A percentile compares a stretch with the other conserved stretches of the same genome.
phyloP scores from a whole-genome alignment of 2,329 filamentous ascomycete genomes.

The Aureobasidium sp. region DNA sequence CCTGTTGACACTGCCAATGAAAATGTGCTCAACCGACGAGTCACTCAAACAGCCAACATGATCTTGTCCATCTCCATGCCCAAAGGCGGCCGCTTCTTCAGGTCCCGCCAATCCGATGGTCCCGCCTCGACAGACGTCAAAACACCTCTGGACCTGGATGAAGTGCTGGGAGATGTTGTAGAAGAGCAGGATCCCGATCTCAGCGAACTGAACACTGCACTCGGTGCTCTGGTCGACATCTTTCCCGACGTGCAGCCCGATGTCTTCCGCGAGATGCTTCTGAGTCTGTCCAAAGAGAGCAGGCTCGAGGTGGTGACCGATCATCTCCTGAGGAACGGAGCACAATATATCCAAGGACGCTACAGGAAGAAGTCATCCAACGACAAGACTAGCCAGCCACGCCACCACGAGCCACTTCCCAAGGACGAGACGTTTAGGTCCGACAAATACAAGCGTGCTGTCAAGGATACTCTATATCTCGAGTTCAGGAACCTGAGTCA shows the following conservation, averaged over 20 bases:
- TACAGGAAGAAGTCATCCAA: conserved; percentile 30
- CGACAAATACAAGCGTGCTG: conserved; percentile 60
- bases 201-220: conserved; percentile 60
- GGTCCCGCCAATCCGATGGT: not conserved
- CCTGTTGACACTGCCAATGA: not conserved
- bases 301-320: conserved; percentile 71
- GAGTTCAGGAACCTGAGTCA: conserved; percentile 71
- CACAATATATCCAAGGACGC: conserved; percentile 63
- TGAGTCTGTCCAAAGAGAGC: conserved; percentile 68
- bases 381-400: not conserved
- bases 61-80: conserved; percentile 16
- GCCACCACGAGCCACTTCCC: conserved; percentile 36
- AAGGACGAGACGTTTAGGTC: conserved; percentile 62
- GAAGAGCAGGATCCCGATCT: conserved; percentile 54
- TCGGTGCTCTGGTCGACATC: conserved; percentile 61
- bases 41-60: conserved; percentile 8
- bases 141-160: not conserved
- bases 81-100: conserved; percentile 14
- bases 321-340: conserved; percentile 64
- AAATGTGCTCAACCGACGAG: not conserved
- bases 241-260: conserved; percentile 78
- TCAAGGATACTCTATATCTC: conserved; percentile 58
- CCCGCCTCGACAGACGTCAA: not conserved
- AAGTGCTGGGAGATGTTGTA: not conserved
- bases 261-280: conserved; percentile 75